These are phyloP conservation scores for Acer campestre DNA, from an alignment of 345 rosid species.

Conservation along the genomic window DNA sequence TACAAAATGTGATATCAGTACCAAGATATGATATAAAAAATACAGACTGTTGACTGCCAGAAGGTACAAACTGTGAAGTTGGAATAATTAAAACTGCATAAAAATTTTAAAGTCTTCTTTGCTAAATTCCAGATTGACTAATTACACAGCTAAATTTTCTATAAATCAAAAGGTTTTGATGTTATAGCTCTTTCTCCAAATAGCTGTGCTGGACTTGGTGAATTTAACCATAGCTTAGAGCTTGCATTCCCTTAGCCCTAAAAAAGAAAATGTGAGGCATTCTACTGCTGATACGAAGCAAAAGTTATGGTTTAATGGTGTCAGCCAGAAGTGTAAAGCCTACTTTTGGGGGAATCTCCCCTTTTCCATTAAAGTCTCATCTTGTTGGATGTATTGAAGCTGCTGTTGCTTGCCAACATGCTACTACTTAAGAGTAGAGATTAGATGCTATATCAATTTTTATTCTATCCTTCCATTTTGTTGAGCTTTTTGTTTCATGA, in stretches of 20 bases:
- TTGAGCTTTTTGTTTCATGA: not conserved
- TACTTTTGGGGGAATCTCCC: not conserved
- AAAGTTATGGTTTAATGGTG: not conserved
- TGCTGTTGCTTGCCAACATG: not conserved
- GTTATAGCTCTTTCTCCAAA: not conserved
- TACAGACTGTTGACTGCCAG: not conserved
- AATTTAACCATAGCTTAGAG: not conserved
- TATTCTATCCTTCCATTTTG: not conserved
- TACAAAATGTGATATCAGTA: slow-evolving; percentile 19
- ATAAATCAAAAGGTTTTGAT: slow-evolving; percentile 1
- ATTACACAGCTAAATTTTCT: not conserved
- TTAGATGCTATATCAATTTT: not conserved
- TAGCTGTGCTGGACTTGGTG: not conserved
- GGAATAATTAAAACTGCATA: not conserved
- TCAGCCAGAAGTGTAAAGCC: not conserved
- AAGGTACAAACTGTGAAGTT: not conserved
- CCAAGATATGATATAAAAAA: slow-evolving; percentile 3
- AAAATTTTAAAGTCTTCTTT: not conserved
- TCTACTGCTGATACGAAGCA: not conserved
- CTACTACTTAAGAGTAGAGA: not conserved
- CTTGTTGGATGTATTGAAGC: not conserved
- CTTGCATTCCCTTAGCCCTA: not conserved
- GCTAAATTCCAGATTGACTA: not conserved
- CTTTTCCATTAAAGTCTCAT: not conserved
- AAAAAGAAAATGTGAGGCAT: not conserved